Conservation (phyloP, 2,329 filamentous ascomycete species). For the Xylaria sp. region DNA sequence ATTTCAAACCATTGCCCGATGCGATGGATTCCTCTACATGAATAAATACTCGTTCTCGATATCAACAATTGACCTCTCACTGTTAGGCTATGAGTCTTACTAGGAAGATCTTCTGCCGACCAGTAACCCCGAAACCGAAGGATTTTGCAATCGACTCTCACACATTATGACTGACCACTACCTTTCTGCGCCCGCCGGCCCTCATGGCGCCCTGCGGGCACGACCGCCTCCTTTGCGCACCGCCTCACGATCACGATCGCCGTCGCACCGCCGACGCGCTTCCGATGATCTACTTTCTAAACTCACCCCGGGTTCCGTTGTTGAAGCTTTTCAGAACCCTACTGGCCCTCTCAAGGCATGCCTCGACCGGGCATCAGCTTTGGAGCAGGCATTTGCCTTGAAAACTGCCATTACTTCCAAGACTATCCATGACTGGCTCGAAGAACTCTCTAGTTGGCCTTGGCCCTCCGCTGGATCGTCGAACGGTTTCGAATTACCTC, state of each 20-base stretch:
- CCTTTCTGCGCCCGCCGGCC: conserved; percentile 33
- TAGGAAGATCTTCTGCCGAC: conserved; percentile 13
- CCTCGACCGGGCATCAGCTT: conserved; percentile 56
- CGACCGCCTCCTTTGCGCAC: conserved; percentile 39
- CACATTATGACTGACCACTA: conserved; percentile 32
- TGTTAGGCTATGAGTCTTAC: conserved; percentile 19
- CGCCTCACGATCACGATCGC: conserved; percentile 36
- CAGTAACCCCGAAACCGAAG: conserved; percentile 20
- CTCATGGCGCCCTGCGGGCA: conserved; percentile 37
- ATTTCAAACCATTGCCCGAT: conserved; percentile 16
- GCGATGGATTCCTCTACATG: conserved; percentile 27
- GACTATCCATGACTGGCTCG: conserved; percentile 66
- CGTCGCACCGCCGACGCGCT: conserved; percentile 40
- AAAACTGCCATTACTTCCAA: conserved; percentile 65
- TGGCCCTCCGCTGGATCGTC: conserved; percentile 49
- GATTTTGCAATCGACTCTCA: conserved; percentile 22
- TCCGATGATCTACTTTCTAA: conserved; percentile 57
- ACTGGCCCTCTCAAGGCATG: conserved; percentile 51
- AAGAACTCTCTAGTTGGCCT: conserved; percentile 60
- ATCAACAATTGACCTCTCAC: conserved; percentile 19
- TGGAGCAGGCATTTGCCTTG: conserved; percentile 66
- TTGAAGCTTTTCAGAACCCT: conserved; percentile 54
- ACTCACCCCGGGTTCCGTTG: conserved; percentile 55
- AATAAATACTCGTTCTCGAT: conserved; percentile 8
- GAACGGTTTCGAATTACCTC: conserved; percentile 50